Evolutionary conservation across 202 grass and related monocot species (phyloP).

Genomic region (Setaria italica): DNA sequence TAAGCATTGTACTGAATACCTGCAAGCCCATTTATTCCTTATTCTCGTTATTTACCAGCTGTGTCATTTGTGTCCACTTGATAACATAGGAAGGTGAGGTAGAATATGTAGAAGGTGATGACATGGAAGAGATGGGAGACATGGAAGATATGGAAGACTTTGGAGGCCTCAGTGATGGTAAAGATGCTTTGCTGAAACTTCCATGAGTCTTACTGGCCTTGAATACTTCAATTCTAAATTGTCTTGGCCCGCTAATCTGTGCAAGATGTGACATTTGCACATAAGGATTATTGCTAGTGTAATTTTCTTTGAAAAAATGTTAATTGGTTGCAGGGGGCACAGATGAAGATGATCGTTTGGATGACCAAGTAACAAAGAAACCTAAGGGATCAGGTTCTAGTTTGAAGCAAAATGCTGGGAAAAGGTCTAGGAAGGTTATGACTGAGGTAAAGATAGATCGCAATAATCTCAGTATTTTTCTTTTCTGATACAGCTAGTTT

Average conservation of each 20-base stretch:
- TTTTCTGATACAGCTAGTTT: neutral
- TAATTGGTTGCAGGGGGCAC: conserved; percentile 56
- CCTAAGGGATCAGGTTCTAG: conserved; percentile 44
- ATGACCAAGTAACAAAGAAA: conserved; percentile 55
- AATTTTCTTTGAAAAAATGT: conserved; percentile 10
- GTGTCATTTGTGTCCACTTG: conserved; percentile 42
- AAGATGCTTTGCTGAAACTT: neutral
- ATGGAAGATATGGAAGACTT: conserved; percentile 80
- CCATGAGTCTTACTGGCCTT: conserved; percentile 17
- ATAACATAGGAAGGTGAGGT: conserved; percentile 61
- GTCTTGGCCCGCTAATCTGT: neutral
- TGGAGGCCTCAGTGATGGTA: conserved; percentile 53
- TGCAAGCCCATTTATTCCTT: conserved; percentile 29
- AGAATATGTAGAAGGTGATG: conserved; percentile 88
- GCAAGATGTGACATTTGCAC: neutral
- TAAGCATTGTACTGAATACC: conserved; percentile 49
- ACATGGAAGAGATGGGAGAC: conserved; percentile 69
- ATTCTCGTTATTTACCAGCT: conserved; percentile 17
- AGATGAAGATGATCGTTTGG: conserved; percentile 59
- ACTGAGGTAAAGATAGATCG: conserved; percentile 62
- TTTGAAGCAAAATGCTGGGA: conserved; percentile 58
- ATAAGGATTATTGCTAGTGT: conserved; percentile 17
- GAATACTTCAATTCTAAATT: neutral
- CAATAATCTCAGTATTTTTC: conserved; percentile 10
- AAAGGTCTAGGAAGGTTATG: conserved; percentile 68